Base-by-base conservation (phyloP, 805 yeast genomes). In the Candida berthetii region DNA sequence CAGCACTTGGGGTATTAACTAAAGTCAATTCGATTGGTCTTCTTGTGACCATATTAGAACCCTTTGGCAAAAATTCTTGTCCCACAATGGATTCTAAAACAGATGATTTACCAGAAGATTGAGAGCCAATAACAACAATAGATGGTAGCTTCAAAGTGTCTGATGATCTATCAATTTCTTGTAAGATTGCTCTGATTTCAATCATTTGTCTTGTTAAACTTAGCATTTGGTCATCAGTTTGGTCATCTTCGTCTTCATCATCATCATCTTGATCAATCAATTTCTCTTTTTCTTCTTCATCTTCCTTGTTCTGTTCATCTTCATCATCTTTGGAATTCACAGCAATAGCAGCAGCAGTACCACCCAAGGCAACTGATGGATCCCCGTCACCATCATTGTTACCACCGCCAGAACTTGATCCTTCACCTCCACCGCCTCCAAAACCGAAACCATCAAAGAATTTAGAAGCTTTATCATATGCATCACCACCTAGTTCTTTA, bases 41-140 rank as follows among this genome's bases (percentile, higher is more conserved):
- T 61, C 98, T 78, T 0, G 99, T 93, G 28, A 95, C 99, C 99
- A 93, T 95, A 58, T 95, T 93, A 34, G 87, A 78, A 27, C 99
- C 99, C 62, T 93, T 93, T 29, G 99, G 99, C 43, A 93, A 67
- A 52, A 93, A 93, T 59, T 93, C 97, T 52, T 86, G 96, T n/a
- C 99, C 99, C 5, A 93, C 99, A 43, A 93, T 85, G 7, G 96
- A 78, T 61, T 93, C 99, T 37, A 93, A 71, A 1, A 93, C 99
- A 1, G 98, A 91, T 0, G 97, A 88, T 61, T 93, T 93, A 36
- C 99, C 99, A 35, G 96, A 86, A 7, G 96, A 85, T 66, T 93
- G 99, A 1, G 98, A 91, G 0, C 99, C 99, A 47, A 93, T 78
- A 3, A 93, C 99, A 25, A 93, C 98, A 53, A 93, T 93, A 0